Evolutionary conservation across 768 basidiomycete genomes (phyloP), one percentile per base, ranked within the genome.

Genomic region (Kwoniella europaea): DNA sequence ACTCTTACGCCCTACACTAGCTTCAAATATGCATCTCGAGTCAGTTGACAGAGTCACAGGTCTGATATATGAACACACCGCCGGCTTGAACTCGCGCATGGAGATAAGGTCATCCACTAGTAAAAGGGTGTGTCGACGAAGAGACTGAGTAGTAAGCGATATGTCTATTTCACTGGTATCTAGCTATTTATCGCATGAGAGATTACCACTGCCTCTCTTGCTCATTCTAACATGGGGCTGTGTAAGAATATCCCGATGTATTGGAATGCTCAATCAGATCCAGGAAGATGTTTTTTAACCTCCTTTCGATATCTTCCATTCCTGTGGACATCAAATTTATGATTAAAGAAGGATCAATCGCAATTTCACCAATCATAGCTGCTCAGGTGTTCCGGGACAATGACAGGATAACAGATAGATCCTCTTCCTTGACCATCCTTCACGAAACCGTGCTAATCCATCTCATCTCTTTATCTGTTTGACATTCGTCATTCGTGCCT

Each of bases 361-460:
- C 46, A 15, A 16, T 18, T 35, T 4, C 4, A 7, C 35, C 35
- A 35, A 35, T 9, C 35, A 35, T 35, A 3, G 35, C 35, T 50
- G 2, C 46, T 50, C 46, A 18, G 46, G 10, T 50, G 13, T 15
- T 50, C 46, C 12, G 46, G 46, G 46, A 15, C 10, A 15, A 18
- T 50, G 1, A 3, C 46, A 5, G 6, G 6, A 35, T 35, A 9
- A 1, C 35, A 9, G 5, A 6, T 16, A 13, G 4, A 15, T 50
- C 46, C 46, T 50, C 46, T 16, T 50, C 46, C 46, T 18, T 35
- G 35, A 42, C 57, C 57, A 20, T 58, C 57, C 27, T 58, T 58
- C 42, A 16, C 15, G 22, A 35, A 27, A 58, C 57, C 57, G 57
- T 12, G 18, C 46, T 50, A 50, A 50, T 50, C 46, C 18, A 50